Evolutionary conservation across 495 filamentous ascomycete genomes (phyloP).

Genomic region (Podospora fimiseda): DNA sequence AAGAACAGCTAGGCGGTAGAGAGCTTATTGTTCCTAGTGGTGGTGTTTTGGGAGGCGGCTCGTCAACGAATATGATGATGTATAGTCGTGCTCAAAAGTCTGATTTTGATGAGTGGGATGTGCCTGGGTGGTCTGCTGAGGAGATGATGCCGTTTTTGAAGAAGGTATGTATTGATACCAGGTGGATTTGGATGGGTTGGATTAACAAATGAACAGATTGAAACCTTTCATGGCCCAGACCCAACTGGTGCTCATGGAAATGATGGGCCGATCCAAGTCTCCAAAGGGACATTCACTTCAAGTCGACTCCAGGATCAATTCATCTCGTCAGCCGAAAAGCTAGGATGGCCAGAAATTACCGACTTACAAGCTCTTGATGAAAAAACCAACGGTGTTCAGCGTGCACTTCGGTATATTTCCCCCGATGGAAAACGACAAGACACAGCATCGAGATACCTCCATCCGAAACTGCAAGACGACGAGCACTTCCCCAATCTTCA

Average conservation of each 20-base stretch:
- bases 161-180: slow-evolving; percentile 34
- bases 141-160: slow-evolving; percentile 47
- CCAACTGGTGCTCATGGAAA: slow-evolving; percentile 34
- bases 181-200: neutral
- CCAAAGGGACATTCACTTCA: slow-evolving; percentile 31
- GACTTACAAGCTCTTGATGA: slow-evolving; percentile 39
- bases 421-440: slow-evolving; percentile 43
- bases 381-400: slow-evolving; percentile 28
- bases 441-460: slow-evolving; percentile 38
- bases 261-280: slow-evolving; percentile 44
- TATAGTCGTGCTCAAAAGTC: slow-evolving; percentile 31
- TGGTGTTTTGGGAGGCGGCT: slow-evolving; percentile 53
- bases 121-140: slow-evolving; percentile 45
- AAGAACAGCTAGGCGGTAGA: too few species aligned
- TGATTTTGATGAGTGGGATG: slow-evolving; percentile 49
- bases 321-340: slow-evolving; percentile 32
- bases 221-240: slow-evolving; percentile 41
- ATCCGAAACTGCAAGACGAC: slow-evolving; percentile 39
- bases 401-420: slow-evolving; percentile 23
- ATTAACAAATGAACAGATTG: slow-evolving; percentile 26
- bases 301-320: slow-evolving; percentile 35
- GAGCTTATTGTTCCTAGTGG: slow-evolving; percentile 45
- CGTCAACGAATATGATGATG: slow-evolving; percentile 56
- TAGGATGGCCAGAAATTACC: slow-evolving; percentile 37
- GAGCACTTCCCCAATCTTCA: slow-evolving; percentile 43